Evolutionary conservation across 345 rosid species (phyloP).

Genomic region (Gossypium arboreum): DNA sequence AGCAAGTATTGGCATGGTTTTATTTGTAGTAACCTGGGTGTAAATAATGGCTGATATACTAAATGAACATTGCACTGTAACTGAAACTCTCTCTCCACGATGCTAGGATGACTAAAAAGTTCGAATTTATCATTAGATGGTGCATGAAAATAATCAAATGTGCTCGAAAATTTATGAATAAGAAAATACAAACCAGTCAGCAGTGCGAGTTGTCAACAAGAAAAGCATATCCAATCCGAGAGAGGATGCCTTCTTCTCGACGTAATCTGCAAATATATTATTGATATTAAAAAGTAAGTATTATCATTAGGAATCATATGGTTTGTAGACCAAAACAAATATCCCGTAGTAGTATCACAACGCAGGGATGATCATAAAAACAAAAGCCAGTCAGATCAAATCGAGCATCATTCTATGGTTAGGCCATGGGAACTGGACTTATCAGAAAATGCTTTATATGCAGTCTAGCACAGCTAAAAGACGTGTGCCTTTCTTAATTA

Average conservation of each 20-base stretch:
- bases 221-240: constrained; percentile 73
- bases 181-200: constrained; percentile 62
- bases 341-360: background rate
- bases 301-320: background rate
- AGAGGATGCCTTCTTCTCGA: constrained; percentile 82
- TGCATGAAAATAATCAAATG: background rate
- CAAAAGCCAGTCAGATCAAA: background rate
- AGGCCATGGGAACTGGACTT: background rate
- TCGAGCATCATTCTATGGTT: background rate
- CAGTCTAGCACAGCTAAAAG: background rate
- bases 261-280: constrained; percentile 50
- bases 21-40: background rate
- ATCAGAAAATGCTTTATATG: background rate
- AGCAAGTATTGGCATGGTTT: background rate
- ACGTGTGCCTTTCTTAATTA: background rate
- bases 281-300: background rate
- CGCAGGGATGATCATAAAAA: background rate
- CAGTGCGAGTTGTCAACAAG: constrained; percentile 85
- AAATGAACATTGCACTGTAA: background rate
- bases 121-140: background rate
- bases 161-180: background rate
- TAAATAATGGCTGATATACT: background rate
- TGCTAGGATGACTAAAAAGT: background rate
- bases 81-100: background rate
- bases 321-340: background rate